These are phyloP conservation scores for Mycosphaerelloides madeirae DNA, from an alignment of 2,329 filamentous ascomycete species.

Conservation along the genomic window DNA sequence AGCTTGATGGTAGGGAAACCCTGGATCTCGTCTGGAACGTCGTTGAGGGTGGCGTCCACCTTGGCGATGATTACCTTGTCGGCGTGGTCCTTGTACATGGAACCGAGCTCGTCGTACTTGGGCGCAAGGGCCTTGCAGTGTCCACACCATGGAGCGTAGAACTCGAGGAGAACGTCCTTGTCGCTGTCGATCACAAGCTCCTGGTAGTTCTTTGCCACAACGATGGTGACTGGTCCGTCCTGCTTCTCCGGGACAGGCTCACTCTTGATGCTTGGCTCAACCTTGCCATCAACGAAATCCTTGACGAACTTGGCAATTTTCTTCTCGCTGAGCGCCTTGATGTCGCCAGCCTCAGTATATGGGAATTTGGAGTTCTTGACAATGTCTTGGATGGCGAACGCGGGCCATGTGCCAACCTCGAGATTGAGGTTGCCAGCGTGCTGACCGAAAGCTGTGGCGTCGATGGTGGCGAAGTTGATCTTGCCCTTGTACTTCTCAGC, in stretches of 20 bases:
- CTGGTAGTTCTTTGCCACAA: slow-evolving; percentile 93
- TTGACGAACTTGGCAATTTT: slow-evolving; percentile 78
- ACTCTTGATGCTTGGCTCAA: slow-evolving; percentile 96
- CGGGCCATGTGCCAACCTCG: slow-evolving; percentile 88
- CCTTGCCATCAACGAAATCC: slow-evolving; percentile 77
- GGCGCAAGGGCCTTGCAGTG: slow-evolving; percentile 66
- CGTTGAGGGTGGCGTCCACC: slow-evolving; percentile 93
- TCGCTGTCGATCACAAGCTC: slow-evolving; percentile 84
- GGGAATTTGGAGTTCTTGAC: slow-evolving; percentile 97
- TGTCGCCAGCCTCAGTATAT: slow-evolving; percentile 62
- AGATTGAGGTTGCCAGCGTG: slow-evolving; percentile 97
- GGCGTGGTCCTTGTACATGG: slow-evolving; percentile 49
- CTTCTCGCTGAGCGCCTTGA: slow-evolving; percentile 69
- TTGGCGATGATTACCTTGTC: slow-evolving; percentile 65
- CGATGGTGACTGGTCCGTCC: slow-evolving; percentile 77
- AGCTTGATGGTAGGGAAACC: slow-evolving; percentile 99
- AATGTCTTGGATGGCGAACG: slow-evolving; percentile 95
- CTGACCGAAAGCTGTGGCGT: slow-evolving; percentile 87
- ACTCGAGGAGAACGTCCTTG: slow-evolving; percentile 97
- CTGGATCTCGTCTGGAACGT: slow-evolving; percentile 92
- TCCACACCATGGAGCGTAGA: slow-evolving; percentile 85
- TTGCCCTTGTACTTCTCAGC: slow-evolving; percentile 89
- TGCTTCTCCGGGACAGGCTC: slow-evolving; percentile 93
- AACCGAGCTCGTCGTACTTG: slow-evolving; percentile 62
- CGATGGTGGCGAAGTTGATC: slow-evolving; percentile 97